Evolutionary conservation across 2,329 filamentous ascomycete genomes (phyloP).

Genomic region (Beauveria caledonica): DNA sequence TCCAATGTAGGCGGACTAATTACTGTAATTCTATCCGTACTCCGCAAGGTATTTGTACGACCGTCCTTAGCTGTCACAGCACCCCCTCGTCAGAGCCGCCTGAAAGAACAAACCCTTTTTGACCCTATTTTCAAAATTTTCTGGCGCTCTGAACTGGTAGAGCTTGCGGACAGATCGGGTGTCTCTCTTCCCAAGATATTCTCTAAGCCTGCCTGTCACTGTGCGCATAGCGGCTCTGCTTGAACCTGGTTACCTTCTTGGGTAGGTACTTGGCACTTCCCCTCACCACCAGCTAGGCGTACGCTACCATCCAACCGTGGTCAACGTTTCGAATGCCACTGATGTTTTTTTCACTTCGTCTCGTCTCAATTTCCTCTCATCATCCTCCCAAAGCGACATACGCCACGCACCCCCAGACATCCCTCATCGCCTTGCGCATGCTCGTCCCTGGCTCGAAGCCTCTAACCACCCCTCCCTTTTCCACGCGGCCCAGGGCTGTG

Average conservation of each 20-base stretch:
- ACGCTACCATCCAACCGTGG: slow-evolving; percentile 1
- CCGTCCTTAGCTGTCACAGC: not conserved
- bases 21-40: not conserved
- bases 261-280: not conserved
- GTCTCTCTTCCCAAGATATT: not conserved
- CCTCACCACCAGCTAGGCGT: not conserved
- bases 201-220: not conserved
- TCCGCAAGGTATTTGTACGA: too few species aligned
- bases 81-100: not conserved
- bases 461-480: slow-evolving; percentile 17
- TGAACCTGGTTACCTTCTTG: not conserved
- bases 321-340: not conserved
- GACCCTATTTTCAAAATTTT: not conserved
- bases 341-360: not conserved
- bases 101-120: too few species aligned
- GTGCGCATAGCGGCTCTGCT: not conserved
- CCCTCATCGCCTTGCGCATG: not conserved
- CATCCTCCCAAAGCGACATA: not conserved
- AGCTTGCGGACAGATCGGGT: not conserved
- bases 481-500: slow-evolving; percentile 17
- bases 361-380: not conserved
- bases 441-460: not conserved
- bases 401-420: not conserved
- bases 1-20: too few species aligned
- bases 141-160: not conserved